Evolutionary conservation across 371 early-diverging fungal genomes (phyloP).

Genomic region (Mortierella sp.): DNA sequence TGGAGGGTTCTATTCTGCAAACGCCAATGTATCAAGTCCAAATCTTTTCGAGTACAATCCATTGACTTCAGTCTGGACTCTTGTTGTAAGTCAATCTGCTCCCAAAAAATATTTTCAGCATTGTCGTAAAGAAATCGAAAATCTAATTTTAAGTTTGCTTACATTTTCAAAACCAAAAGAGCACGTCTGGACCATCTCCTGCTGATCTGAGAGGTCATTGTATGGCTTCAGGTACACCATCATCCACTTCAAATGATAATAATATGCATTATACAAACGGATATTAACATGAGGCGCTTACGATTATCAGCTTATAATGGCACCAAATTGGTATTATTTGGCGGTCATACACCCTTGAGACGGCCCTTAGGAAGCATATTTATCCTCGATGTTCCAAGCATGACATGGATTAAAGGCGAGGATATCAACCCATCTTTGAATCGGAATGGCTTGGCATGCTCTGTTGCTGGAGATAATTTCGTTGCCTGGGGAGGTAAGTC

Average conservation of each 20-base stretch:
- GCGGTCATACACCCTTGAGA: neutral
- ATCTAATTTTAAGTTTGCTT: neutral
- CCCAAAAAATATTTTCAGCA: neutral
- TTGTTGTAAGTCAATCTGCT: neutral
- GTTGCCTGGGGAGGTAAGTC: constrained; percentile 12
- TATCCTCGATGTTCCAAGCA: neutral
- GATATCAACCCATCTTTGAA: neutral
- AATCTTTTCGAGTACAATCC: neutral
- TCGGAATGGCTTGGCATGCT: constrained; percentile 2
- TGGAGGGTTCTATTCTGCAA: neutral
- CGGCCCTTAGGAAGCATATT: neutral
- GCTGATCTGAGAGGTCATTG: neutral
- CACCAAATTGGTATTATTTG: constrained; percentile 5
- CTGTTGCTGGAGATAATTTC: constrained; percentile 5
- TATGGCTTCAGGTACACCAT: constrained; percentile 14
- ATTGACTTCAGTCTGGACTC: neutral
- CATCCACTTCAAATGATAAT: neutral
- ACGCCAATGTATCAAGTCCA: neutral
- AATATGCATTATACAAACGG: neutral
- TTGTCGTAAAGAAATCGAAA: neutral
- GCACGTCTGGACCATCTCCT: constrained; percentile 3
- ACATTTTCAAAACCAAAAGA: neutral
- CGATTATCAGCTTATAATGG: constrained; percentile 6
- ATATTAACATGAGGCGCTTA: neutral
- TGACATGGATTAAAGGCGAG: neutral